phyloP scores from a whole-genome alignment of 225 moss, liverwort and hornwort genomes.

The Thuidium tamariscinum region DNA sequence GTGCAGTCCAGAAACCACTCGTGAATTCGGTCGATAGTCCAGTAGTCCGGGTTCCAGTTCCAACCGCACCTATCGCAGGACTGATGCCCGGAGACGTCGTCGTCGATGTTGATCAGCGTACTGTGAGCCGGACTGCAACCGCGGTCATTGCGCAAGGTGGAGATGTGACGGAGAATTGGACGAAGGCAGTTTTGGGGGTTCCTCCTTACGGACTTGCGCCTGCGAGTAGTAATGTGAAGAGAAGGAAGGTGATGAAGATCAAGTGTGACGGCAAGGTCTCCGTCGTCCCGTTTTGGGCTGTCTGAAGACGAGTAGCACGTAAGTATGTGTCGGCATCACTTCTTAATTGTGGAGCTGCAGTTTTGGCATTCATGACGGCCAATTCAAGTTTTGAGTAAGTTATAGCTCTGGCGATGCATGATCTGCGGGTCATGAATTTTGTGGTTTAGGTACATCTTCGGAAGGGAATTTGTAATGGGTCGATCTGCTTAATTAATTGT shows the following conservation, averaged over 20 bases:
- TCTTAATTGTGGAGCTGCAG: too few species aligned
- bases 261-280: neutral
- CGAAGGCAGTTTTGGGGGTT: neutral
- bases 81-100: neutral
- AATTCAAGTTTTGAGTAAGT: neutral
- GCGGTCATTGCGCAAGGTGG: neutral
- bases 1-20: neutral
- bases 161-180: neutral
- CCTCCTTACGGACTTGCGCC: neutral
- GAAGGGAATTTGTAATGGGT: neutral
- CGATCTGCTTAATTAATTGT: neutral
- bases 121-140: neutral
- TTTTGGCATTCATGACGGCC: neutral
- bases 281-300: neutral
- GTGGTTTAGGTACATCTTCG: neutral
- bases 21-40: neutral
- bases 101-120: neutral
- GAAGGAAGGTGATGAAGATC: neutral
- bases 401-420: neutral
- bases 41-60: neutral
- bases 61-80: neutral
- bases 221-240: neutral
- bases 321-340: neutral
- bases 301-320: neutral
- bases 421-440: too few species aligned